Percentiles rank a stretch among this genome's conserved stretches.
These are phyloP conservation scores for Astrephomene gubernaculifera DNA, from an alignment of 139 green algal genomes.

Conservation along the genomic window DNA sequence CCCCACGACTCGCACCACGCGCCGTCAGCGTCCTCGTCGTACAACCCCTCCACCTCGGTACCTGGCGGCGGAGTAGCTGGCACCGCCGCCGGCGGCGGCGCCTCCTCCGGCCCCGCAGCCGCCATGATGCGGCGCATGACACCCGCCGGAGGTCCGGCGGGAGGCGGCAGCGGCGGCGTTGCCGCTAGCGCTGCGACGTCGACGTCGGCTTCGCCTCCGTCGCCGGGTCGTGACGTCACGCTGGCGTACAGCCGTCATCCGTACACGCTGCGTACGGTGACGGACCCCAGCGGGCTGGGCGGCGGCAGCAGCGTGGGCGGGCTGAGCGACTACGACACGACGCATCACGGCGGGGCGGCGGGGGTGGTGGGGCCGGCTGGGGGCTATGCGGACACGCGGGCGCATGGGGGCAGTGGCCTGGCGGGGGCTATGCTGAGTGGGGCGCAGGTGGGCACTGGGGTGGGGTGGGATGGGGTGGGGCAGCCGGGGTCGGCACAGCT, in stretches of 20 bases:
- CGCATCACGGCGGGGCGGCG: slow-evolving; percentile 12
- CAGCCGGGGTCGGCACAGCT: no score
- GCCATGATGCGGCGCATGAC: slow-evolving; percentile 32
- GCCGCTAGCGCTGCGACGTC: slow-evolving; percentile 19
- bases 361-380: no score
- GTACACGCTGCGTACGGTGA: slow-evolving; percentile 48
- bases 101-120: slow-evolving; percentile 1
- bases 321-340: slow-evolving; percentile 29
- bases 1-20: slow-evolving; percentile 10
- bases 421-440: slow-evolving; percentile 6
- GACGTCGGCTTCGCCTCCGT: slow-evolving; percentile 40
- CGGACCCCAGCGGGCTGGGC: no score
- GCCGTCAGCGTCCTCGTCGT: slow-evolving; percentile 27
- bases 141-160: not conserved
- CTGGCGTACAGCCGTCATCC: slow-evolving; percentile 45
- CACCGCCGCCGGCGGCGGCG: not conserved
- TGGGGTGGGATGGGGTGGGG: no score
- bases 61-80: slow-evolving; percentile 27
- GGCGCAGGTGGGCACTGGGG: not conserved
- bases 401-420: slow-evolving; percentile 28
- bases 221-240: slow-evolving; percentile 24
- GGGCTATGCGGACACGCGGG: slow-evolving; percentile 19
- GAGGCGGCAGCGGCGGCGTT: not conserved
- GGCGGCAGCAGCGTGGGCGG: slow-evolving; percentile 8
- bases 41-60: slow-evolving; percentile 32